Conservation (phyloP, 2,329 filamentous ascomycete species). For the Scopulariopsis brevicaulis region DNA sequence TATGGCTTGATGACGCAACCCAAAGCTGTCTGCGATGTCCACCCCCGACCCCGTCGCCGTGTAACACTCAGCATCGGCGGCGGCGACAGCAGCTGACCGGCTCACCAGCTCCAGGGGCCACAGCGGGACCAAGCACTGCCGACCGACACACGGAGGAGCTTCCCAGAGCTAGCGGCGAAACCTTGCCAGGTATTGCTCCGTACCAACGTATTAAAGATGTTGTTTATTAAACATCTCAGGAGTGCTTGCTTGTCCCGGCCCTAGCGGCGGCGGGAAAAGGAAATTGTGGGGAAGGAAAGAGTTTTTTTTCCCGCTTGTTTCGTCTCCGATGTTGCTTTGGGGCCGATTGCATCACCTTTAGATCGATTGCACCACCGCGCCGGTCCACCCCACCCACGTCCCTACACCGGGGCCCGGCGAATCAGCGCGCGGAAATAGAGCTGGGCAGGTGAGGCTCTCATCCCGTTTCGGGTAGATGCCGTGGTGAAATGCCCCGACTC, state of each 20-base stretch:
- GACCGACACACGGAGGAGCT: not conserved
- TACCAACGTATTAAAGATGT: not conserved
- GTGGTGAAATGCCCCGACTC: not conserved
- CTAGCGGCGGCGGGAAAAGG: not conserved
- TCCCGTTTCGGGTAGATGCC: not conserved
- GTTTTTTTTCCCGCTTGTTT: not conserved
- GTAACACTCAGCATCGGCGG: too few relatives aligned
- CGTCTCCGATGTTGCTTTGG: not conserved
- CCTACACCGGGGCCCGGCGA: not conserved
- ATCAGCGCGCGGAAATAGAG: not conserved
- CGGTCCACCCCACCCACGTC: not conserved
- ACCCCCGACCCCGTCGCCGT: not conserved
- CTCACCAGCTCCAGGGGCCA: not conserved
- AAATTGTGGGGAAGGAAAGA: not conserved
- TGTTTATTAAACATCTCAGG: not conserved
- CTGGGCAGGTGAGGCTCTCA: not conserved
- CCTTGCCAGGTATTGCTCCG: not conserved
- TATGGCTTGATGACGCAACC: not conserved
- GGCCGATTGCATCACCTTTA: conserved; percentile 4
- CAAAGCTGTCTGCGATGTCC: not conserved
- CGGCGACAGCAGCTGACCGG: too few relatives aligned
- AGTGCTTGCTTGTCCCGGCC: not conserved
- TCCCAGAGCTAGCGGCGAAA: not conserved
- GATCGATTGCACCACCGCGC: conserved; percentile 4
- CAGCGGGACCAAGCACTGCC: not conserved